Evolutionary conservation across 1,284 basidiomycete genomes (phyloP), one percentile per base, ranked within the genome.

Genomic region (Leccinum pachyderme): DNA sequence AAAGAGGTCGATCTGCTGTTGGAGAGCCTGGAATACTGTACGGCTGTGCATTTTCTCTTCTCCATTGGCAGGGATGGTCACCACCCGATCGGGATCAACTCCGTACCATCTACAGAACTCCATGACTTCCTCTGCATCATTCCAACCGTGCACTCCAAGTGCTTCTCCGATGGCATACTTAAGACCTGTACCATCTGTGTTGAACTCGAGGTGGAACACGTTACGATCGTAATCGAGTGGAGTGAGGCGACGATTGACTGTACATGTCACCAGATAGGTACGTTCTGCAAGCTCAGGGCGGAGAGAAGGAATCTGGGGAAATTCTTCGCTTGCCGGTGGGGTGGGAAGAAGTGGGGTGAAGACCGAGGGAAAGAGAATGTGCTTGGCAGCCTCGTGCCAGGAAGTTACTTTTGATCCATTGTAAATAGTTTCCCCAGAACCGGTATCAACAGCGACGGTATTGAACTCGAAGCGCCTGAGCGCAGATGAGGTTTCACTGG

Each of bases 191-290:
- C 93, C 92, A 49, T 82, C 77, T 9, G 93, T 95, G 72, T 95
- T 87, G 71, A 99, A 94, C 78, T 98, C 96, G 70, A 99, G 84
- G 76, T 99, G 96, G 82, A 99, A 99, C 55, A 99, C 94, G 73
- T 99, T 98, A 61, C 97, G 91, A 75, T 98, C 93, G 75, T 99
- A 99, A 61, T 96, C 93, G 63, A 83, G 73, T 35, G 97, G 97
- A 1, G 96, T 99, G 52, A 99, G 84, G 32, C 96, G 91, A 51
- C 89, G 86, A 77, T 98, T 98, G 73, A 98, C 95, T 7, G 88
- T 85, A 69, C 95, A 95, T 18, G 89, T 95, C 58, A 98, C 87
- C 59, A 98, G 85, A 83, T 84, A 98, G 32, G 94, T 98, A 69
- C 91, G 87, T 61, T 98, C 97, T 13, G 89, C 77, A 37, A 91